Percentiles rank a stretch among this genome's conserved stretches.
These are phyloP conservation scores for Fonsecaea monophora DNA, from an alignment of 2,329 filamentous ascomycete species.

Conservation along the genomic window DNA sequence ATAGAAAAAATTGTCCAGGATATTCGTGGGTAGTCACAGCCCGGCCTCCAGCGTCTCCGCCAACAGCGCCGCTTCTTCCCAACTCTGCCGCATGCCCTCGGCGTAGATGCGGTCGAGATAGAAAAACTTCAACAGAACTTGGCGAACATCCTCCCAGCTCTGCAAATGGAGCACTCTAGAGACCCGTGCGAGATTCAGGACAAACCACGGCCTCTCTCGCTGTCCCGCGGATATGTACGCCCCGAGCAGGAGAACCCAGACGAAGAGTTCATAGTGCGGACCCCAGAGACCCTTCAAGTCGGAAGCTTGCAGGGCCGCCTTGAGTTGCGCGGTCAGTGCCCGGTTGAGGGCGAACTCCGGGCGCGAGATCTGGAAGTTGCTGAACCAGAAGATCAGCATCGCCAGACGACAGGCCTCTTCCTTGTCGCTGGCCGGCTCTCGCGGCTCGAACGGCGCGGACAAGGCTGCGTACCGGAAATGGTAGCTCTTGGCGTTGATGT, in stretches of 20 bases:
- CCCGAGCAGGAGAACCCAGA: constrained; percentile 27
- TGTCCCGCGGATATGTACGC: constrained; percentile 27
- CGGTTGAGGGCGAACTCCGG: constrained; percentile 28
- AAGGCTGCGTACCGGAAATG: constrained; percentile 29
- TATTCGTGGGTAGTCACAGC: background rate
- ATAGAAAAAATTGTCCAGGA: background rate
- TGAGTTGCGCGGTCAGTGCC: constrained; percentile 27
- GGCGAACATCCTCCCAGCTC: constrained; percentile 23
- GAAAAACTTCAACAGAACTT: constrained; percentile 20
- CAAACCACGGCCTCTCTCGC: constrained; percentile 28
- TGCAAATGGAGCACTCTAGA: constrained; percentile 18
- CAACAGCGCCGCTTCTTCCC: constrained; percentile 28
- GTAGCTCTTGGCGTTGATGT: constrained; percentile 31
- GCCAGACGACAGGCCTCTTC: constrained; percentile 27
- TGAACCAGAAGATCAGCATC: constrained; percentile 31
- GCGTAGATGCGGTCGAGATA: constrained; percentile 31
- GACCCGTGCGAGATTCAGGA: constrained; percentile 25
- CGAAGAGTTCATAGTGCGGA: constrained; percentile 22
- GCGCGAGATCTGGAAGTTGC: constrained; percentile 24
- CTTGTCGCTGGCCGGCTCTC: constrained; percentile 28
- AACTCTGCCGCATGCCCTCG: constrained; percentile 25
- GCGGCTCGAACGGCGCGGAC: constrained; percentile 26
- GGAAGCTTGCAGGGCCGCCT: constrained; percentile 22
- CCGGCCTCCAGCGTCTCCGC: constrained; percentile 24
- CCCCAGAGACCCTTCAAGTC: constrained; percentile 26